Evolutionary conservation across 2,329 filamentous ascomycete genomes (phyloP).

Genomic region (Capronia epimyces): DNA sequence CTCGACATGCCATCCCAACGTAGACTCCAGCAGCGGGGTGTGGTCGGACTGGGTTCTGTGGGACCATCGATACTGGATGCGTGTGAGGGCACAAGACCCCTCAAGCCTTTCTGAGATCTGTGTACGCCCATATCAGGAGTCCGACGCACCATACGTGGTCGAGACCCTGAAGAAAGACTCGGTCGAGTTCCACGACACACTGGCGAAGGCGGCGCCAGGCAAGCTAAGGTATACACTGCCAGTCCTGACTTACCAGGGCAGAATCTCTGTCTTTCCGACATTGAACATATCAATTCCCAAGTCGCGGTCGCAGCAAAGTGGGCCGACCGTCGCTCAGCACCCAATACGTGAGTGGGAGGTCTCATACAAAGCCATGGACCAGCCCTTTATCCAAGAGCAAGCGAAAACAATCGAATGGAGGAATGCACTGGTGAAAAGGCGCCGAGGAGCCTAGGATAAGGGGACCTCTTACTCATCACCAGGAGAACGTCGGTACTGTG

Average conservation of each 20-base stretch:
- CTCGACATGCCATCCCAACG: neutral
- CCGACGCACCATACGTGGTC: conserved; percentile 10
- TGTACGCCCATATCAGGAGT: conserved; percentile 17
- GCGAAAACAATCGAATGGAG: conserved; percentile 12
- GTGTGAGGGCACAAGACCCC: conserved; percentile 10
- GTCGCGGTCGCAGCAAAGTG: neutral
- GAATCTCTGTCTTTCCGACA: conserved; percentile 24
- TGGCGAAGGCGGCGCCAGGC: conserved; percentile 20
- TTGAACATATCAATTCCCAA: conserved; percentile 12
- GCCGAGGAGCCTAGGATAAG: neutral
- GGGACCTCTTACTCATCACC: neutral
- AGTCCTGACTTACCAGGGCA: conserved; percentile 12
- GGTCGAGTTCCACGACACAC: conserved; percentile 6
- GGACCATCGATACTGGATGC: conserved; percentile 26
- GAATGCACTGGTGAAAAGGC: conserved; percentile 3
- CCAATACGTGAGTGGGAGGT: conserved; percentile 18
- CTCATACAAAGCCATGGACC: conserved; percentile 17
- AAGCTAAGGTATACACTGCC: conserved; percentile 26
- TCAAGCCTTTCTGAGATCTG: conserved; percentile 6
- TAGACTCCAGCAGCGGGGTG: neutral
- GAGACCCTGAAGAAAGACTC: neutral
- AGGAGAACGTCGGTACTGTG: too few relatives aligned
- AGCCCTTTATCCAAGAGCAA: conserved; percentile 10
- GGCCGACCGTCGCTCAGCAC: neutral
- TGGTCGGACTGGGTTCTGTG: conserved; percentile 22